Percentiles rank a stretch among this genome's conserved stretches.
These are phyloP conservation scores for Rhynchosporium graminicola DNA, from an alignment of 2,329 filamentous ascomycete species.

Conservation along the genomic window DNA sequence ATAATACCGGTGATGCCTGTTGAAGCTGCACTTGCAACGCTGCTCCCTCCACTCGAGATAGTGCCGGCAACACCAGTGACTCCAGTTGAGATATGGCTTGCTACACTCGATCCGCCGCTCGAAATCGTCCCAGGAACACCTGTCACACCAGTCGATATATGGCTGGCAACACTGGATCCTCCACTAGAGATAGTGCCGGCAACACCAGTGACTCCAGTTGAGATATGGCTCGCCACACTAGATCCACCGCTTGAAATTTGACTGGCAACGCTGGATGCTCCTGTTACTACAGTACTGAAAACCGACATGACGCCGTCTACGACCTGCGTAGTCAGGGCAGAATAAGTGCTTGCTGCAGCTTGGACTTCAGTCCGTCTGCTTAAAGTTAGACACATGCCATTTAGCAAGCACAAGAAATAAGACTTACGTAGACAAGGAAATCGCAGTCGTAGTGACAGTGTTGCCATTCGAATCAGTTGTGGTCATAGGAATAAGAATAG, in stretches of 20 bases:
- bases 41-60: constrained; percentile 12
- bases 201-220: background rate
- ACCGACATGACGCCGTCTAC: constrained; percentile 25
- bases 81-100: constrained; percentile 1
- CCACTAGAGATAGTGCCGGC: background rate
- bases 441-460: constrained; percentile 29
- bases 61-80: background rate
- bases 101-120: constrained; percentile 17
- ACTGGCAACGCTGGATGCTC: constrained; percentile 12
- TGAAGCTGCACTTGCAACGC: constrained; percentile 16
- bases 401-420: background rate
- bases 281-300: constrained; percentile 18
- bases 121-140: background rate
- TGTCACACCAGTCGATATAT: background rate
- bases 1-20: constrained; percentile 7
- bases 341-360: constrained; percentile 19
- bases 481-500: constrained; percentile 23
- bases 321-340: constrained; percentile 24
- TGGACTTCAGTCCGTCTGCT: constrained; percentile 8
- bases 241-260: constrained; percentile 15
- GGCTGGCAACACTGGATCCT: background rate
- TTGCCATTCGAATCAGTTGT: constrained; percentile 13
- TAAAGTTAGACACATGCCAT: background rate
- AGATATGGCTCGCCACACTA: constrained; percentile 1
- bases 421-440: constrained; percentile 9